Evolutionary conservation across 2,329 filamentous ascomycete genomes (phyloP).

Genomic region (Falciphora oryzae): DNA sequence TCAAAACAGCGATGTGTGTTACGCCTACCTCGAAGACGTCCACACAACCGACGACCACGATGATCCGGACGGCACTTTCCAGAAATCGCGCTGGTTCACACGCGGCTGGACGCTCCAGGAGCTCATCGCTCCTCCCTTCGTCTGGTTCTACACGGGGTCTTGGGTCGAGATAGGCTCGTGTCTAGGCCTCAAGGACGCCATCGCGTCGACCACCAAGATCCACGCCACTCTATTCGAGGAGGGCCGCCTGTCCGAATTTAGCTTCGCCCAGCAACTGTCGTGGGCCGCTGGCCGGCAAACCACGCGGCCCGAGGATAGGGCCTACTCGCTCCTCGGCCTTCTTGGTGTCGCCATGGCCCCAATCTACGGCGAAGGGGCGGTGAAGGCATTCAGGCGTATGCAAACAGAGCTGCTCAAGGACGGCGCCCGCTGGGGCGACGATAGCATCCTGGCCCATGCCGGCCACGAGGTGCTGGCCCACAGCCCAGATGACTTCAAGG

Average conservation of each 20-base stretch:
- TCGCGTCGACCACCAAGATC: slow-evolving; percentile 20
- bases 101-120: slow-evolving; percentile 11
- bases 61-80: background rate
- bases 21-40: slow-evolving; percentile 12
- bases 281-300: slow-evolving; percentile 19
- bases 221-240: slow-evolving; percentile 13
- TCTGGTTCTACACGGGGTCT: slow-evolving; percentile 4
- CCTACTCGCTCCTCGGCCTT: slow-evolving; percentile 21
- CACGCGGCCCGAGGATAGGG: slow-evolving; percentile 18
- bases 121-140: slow-evolving; percentile 4
- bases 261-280: slow-evolving; percentile 20
- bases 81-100: slow-evolving; percentile 6
- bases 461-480: too few species aligned
- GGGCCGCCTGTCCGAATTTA: background rate
- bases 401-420: slow-evolving; percentile 20
- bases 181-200: background rate
- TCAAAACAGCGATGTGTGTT: slow-evolving; percentile 5
- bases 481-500: too few species aligned
- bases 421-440: too few species aligned
- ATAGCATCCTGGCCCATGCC: too few species aligned
- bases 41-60: background rate
- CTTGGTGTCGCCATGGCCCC: slow-evolving; percentile 22
- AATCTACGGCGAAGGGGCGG: slow-evolving; percentile 21
- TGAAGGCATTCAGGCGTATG: slow-evolving; percentile 17
- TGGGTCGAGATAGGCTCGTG: slow-evolving; percentile 7